Evolutionary conservation across 495 filamentous ascomycete genomes (phyloP).

Genomic region (Podospora comata): DNA sequence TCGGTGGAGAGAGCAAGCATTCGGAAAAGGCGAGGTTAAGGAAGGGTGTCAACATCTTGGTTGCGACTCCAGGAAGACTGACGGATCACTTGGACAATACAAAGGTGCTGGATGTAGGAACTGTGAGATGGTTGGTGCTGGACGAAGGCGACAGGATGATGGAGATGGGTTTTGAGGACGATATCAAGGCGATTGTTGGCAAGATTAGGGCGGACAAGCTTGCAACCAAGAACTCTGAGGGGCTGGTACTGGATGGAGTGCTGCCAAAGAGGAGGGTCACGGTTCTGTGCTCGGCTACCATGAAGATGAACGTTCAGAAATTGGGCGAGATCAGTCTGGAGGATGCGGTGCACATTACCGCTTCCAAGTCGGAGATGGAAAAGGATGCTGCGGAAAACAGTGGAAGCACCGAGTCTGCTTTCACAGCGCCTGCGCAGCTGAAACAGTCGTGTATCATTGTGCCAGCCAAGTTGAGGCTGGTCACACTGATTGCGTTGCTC

Average conservation of each 20-base stretch:
- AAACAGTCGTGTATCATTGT: constrained; percentile 86
- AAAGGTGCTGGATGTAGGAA: constrained; percentile 79
- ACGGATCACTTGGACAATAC: constrained; percentile 91
- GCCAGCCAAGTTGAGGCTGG: constrained; percentile 83
- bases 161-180: constrained; percentile 95
- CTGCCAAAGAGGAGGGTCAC: constrained; percentile 78
- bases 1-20: constrained; percentile 95
- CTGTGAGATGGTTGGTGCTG: constrained; percentile 86
- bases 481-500: constrained; percentile 76
- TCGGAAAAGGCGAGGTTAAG: constrained; percentile 89
- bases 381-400: constrained; percentile 36
- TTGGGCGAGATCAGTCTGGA: constrained; percentile 92
- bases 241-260: constrained; percentile 43
- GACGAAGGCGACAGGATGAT: constrained; percentile 96
- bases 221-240: constrained; percentile 38
- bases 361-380: constrained; percentile 52
- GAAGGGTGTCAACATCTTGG: constrained; percentile 91
- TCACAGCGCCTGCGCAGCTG: constrained; percentile 87
- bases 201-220: constrained; percentile 60
- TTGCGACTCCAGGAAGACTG: constrained; percentile 88
- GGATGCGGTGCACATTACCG: constrained; percentile 83
- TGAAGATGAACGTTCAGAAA: constrained; percentile 93
- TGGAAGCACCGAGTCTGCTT: constrained; percentile 51
- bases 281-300: constrained; percentile 90
- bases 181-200: constrained; percentile 71